These are phyloP conservation scores for Botrytis medusae DNA, from an alignment of 2,329 filamentous ascomycete genomes.

Conservation along the genomic window DNA sequence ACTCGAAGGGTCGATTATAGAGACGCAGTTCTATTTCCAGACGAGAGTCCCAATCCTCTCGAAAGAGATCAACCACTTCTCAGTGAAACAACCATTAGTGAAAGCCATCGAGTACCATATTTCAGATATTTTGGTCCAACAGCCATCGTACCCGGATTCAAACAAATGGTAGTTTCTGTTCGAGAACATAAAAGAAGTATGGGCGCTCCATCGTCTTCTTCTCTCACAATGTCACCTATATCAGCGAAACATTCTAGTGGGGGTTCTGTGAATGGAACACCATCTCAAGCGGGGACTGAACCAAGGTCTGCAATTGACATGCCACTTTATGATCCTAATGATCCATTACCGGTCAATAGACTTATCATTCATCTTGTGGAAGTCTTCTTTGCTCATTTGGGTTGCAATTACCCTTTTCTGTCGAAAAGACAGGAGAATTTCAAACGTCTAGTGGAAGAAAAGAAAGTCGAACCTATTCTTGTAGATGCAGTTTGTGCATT, in stretches of 20 bases:
- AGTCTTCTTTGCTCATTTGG: conserved; percentile 77
- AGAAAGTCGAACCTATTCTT: conserved; percentile 56
- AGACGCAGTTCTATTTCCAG: conserved; percentile 32
- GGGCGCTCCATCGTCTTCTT: conserved; percentile 33
- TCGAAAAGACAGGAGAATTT: conserved; percentile 64
- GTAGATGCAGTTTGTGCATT: conserved; percentile 84
- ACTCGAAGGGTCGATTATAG: conserved; percentile 25
- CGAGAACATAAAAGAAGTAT: conserved; percentile 63
- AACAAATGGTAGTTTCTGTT: conserved; percentile 84
- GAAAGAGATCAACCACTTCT: conserved; percentile 12
- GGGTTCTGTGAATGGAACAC: conserved; percentile 27
- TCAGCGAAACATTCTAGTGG: conserved; percentile 29
- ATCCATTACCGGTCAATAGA: conserved; percentile 67
- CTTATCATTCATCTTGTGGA: conserved; percentile 76
- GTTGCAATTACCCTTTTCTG: conserved; percentile 83
- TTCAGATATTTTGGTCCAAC: conserved; percentile 90
- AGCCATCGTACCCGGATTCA: conserved; percentile 87
- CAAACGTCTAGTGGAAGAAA: conserved; percentile 70
- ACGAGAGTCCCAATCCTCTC: conserved; percentile 39
- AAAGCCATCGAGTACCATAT: conserved; percentile 73
- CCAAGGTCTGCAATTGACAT: conserved; percentile 43
- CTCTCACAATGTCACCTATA: conserved; percentile 33
- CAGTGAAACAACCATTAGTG: conserved; percentile 35
- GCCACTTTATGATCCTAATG: conserved; percentile 75
- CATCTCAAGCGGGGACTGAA: conserved; percentile 32